A percentile compares a stretch with the other conserved stretches of the same genome.
Conservation (phyloP, 441 rosid genomes). For the Sinapis alba region DNA sequence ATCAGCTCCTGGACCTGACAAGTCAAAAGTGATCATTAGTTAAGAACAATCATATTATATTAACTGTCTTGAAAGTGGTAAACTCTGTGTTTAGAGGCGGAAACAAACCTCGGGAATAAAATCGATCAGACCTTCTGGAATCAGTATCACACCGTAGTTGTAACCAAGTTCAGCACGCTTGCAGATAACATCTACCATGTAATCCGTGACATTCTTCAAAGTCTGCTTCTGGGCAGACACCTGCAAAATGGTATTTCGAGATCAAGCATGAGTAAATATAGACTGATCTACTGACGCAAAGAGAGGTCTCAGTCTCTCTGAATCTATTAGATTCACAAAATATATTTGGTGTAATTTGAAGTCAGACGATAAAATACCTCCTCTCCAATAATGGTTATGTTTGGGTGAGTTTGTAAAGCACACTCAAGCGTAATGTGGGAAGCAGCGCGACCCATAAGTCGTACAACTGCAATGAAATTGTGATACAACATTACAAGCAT, state of each 20-base stretch:
- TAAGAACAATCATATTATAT: background rate
- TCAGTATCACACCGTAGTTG: slow-evolving; percentile 94
- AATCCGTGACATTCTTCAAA: slow-evolving; percentile 86
- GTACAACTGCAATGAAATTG: slow-evolving; percentile 63
- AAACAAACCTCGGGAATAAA: slow-evolving; percentile 96
- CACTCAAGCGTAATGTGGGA: slow-evolving; percentile 99
- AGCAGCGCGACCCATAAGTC: slow-evolving; percentile 99
- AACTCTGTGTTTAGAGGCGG: background rate
- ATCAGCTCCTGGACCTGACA: slow-evolving; percentile 90
- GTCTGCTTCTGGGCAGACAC: slow-evolving; percentile 91
- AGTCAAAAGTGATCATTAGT: slow-evolving; percentile 17
- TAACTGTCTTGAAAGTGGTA: slow-evolving; percentile 9
- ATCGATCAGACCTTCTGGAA: slow-evolving; percentile 98
- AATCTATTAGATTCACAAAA: background rate
- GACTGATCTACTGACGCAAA: background rate
- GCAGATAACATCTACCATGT: slow-evolving; percentile 85
- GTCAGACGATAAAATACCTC: slow-evolving; percentile 58
- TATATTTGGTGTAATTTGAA: background rate
- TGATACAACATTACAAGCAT: slow-evolving; percentile 15
- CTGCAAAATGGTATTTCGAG: slow-evolving; percentile 46
- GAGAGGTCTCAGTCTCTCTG: slow-evolving; percentile 1
- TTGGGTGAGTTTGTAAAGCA: slow-evolving; percentile 99
- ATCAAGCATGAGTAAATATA: slow-evolving; percentile 25
- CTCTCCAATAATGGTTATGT: slow-evolving; percentile 93
- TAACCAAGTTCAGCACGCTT: slow-evolving; percentile 81